Percentiles rank a stretch among this genome's conserved stretches.
These are phyloP conservation scores for Cladosporium oxysporum DNA, from an alignment of 2,329 filamentous ascomycete genomes.

Conservation along the genomic window DNA sequence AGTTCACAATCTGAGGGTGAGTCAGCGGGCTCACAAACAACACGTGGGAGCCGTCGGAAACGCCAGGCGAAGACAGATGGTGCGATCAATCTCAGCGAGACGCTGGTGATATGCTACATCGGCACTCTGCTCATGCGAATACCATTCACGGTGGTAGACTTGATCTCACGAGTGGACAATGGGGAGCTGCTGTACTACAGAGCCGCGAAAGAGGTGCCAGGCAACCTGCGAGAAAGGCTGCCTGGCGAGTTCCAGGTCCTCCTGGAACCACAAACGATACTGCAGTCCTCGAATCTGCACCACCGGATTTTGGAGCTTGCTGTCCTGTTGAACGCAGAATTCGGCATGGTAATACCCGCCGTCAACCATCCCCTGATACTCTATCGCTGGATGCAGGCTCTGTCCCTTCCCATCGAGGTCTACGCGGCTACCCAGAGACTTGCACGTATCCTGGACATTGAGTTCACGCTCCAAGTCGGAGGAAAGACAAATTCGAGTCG, in stretches of 20 bases:
- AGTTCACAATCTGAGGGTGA: conserved; percentile 59
- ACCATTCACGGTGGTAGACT: conserved; percentile 72
- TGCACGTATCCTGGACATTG: conserved; percentile 52
- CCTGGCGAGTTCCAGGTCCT: conserved; percentile 61
- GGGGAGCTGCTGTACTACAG: conserved; percentile 72
- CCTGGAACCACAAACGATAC: conserved; percentile 55
- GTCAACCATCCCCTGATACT: conserved; percentile 70
- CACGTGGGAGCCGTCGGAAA: conserved; percentile 36
- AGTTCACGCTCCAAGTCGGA: conserved; percentile 38
- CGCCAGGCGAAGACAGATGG: conserved; percentile 48
- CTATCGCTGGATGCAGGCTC: conserved; percentile 67
- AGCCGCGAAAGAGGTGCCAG: conserved; percentile 60
- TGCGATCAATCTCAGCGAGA: conserved; percentile 69
- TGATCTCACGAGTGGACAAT: conserved; percentile 66
- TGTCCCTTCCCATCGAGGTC: conserved; percentile 74
- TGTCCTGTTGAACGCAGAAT: conserved; percentile 65
- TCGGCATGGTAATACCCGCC: conserved; percentile 69
- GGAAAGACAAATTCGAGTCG: conserved; percentile 38
- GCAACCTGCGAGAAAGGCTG: conserved; percentile 65
- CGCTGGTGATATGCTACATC: conserved; percentile 76
- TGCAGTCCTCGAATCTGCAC: conserved; percentile 63
- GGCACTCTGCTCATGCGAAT: conserved; percentile 73
- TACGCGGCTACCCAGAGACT: conserved; percentile 63
- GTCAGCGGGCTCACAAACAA: conserved; percentile 40
- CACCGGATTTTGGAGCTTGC: conserved; percentile 62